Conservation (phyloP, 2,329 filamentous ascomycete species). For the Aspergillus aculeatus region DNA sequence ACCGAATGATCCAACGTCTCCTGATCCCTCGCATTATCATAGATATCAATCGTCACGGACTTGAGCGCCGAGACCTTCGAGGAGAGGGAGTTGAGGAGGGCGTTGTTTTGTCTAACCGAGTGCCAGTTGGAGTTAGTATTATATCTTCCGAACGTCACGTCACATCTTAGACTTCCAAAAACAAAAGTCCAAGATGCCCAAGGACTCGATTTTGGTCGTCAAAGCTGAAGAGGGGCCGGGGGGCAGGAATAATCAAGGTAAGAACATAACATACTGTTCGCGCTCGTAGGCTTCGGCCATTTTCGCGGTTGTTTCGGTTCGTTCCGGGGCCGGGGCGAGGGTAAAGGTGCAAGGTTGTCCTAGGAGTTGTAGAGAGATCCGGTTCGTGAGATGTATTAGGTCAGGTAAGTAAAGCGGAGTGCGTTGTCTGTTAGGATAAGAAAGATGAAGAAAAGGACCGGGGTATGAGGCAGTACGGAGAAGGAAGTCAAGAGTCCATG, state of each 20-base stretch:
- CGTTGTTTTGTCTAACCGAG: constrained; percentile 75
- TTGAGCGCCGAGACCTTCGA: constrained; percentile 89
- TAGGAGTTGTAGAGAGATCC: too few species aligned
- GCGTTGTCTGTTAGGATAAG: too few species aligned
- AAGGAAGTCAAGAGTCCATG: too few species aligned
- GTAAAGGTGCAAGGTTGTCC: too few species aligned
- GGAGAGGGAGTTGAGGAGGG: constrained; percentile 85
- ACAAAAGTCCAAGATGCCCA: too few species aligned
- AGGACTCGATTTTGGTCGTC: too few species aligned
- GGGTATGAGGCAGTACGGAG: background rate
- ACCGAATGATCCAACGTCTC: constrained; percentile 85
- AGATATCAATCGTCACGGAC: constrained; percentile 94
- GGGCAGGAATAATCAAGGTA: background rate
- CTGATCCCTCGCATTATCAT: constrained; percentile 89
- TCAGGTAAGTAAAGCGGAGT: too few species aligned
- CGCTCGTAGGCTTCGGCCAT: constrained; percentile 79
- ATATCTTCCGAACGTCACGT: too few species aligned
- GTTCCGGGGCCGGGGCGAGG: background rate
- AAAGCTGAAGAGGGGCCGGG: background rate
- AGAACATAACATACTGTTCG: constrained; percentile 56
- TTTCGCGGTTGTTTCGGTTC: constrained; percentile 14
- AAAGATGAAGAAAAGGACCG: too few species aligned
- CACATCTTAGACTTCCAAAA: too few species aligned
- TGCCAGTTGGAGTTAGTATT: background rate
- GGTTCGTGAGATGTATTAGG: too few species aligned